Evolutionary conservation across 2,329 filamentous ascomycete species (phyloP).

Genomic region (Scolecobasidium constrictum): DNA sequence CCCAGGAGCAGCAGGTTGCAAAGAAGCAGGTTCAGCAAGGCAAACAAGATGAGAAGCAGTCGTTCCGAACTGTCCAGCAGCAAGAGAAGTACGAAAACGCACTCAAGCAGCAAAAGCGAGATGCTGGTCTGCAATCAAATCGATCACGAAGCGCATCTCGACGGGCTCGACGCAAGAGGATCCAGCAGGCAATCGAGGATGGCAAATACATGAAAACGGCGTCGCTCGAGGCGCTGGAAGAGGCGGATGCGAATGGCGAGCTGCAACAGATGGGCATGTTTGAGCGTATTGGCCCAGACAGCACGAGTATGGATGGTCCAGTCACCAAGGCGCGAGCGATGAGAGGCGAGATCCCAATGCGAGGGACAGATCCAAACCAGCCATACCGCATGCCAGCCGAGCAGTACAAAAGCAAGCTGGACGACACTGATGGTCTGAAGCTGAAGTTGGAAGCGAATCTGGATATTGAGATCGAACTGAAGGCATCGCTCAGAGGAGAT

Average conservation of each 20-base stretch:
- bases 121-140: conserved; percentile 28
- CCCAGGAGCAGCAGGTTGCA: conserved; percentile 14
- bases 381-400: conserved; percentile 28
- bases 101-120: conserved; percentile 26
- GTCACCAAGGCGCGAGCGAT: conserved; percentile 43
- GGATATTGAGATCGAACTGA: conserved; percentile 74
- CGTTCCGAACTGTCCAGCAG: conserved; percentile 32
- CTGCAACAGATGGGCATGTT: conserved; percentile 39
- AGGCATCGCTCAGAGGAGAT: conserved; percentile 78
- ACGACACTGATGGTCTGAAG: conserved; percentile 55
- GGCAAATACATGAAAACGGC: conserved; percentile 42
- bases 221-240: conserved; percentile 37
- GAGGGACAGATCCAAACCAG: conserved; percentile 40
- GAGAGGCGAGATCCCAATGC: conserved; percentile 44
- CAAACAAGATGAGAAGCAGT: conserved; percentile 15
- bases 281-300: conserved; percentile 44
- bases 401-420: conserved; percentile 32
- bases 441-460: conserved; percentile 67
- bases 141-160: conserved; percentile 37
- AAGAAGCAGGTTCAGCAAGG: background rate
- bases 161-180: conserved; percentile 34
- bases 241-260: conserved; percentile 40
- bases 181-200: conserved; percentile 32
- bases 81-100: conserved; percentile 34
- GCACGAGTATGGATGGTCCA: conserved; percentile 45